phyloP scores from a whole-genome alignment of 2,329 filamentous ascomycete genomes.

The Penicillium sp. region DNA sequence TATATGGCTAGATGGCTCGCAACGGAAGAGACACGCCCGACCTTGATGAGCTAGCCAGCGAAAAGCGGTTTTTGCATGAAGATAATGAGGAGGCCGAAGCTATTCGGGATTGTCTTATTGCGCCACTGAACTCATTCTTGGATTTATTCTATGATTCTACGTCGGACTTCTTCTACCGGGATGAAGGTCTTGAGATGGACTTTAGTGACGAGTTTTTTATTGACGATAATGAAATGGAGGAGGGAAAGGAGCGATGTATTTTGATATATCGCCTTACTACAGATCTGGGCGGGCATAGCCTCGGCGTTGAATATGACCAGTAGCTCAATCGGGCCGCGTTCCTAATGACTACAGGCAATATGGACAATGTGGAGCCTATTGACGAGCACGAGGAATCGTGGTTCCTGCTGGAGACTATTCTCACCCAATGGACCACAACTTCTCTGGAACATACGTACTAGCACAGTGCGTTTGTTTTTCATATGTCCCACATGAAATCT shows the following conservation, averaged over 20 bases:
- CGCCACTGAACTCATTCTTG: conserved; percentile 18
- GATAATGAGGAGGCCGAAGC: conserved; percentile 1
- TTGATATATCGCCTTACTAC: background rate
- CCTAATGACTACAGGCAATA: conserved; percentile 14
- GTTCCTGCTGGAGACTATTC: conserved; percentile 19
- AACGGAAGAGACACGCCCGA: conserved; percentile 11
- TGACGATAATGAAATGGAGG: background rate
- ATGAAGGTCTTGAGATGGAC: conserved; percentile 7
- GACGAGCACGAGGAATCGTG: conserved; percentile 14
- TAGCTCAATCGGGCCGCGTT: conserved; percentile 14
- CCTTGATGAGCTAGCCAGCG: conserved; percentile 10
- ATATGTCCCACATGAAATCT: too few relatives aligned
- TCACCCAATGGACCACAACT: conserved; percentile 25
- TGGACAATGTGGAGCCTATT: conserved; percentile 18
- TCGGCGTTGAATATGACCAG: conserved; percentile 37
- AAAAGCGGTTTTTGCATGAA: background rate
- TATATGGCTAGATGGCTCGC: conserved; percentile 24
- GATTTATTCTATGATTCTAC: conserved; percentile 15
- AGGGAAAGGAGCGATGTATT: background rate
- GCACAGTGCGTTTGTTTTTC: too few relatives aligned
- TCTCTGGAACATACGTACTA: too few relatives aligned
- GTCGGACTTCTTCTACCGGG: conserved; percentile 20
- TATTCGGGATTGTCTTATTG: conserved; percentile 13
- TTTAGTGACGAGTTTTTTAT: conserved; percentile 6
- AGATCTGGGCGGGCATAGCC: conserved; percentile 11